phyloP scores from a whole-genome alignment of 495 filamentous ascomycete genomes.

The Xylaria palmicola region DNA sequence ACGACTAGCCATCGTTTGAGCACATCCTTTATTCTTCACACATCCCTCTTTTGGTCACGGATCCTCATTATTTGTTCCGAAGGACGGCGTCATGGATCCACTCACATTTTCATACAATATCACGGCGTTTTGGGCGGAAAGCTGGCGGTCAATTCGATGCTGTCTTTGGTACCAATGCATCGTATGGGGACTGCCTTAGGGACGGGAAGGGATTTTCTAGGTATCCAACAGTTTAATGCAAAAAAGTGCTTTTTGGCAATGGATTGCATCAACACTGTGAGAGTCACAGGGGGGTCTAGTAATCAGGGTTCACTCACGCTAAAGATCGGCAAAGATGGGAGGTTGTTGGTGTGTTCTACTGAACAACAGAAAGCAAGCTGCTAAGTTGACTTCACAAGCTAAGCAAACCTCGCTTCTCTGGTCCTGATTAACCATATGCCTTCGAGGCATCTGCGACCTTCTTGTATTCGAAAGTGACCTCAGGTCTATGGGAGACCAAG shows the following conservation, averaged over 20 bases:
- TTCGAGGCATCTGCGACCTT: neutral
- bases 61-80: neutral
- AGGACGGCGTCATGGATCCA: conserved; percentile 2
- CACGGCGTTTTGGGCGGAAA: conserved; percentile 6
- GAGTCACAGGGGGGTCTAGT: neutral
- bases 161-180: neutral
- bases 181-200: neutral
- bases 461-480: neutral
- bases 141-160: neutral
- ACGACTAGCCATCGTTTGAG: neutral
- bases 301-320: neutral
- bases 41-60: neutral
- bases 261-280: neutral
- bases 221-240: neutral
- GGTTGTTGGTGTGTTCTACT: neutral
- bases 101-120: conserved; percentile 6
- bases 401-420: neutral
- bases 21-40: neutral
- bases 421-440: neutral
- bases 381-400: neutral
- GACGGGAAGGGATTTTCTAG: neutral
- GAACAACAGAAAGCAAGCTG: neutral
- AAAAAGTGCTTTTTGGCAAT: neutral
- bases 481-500: neutral
- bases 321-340: neutral